These are phyloP conservation scores for Citrus australasica DNA, from an alignment of 345 rosid genomes.

Conservation along the genomic window DNA sequence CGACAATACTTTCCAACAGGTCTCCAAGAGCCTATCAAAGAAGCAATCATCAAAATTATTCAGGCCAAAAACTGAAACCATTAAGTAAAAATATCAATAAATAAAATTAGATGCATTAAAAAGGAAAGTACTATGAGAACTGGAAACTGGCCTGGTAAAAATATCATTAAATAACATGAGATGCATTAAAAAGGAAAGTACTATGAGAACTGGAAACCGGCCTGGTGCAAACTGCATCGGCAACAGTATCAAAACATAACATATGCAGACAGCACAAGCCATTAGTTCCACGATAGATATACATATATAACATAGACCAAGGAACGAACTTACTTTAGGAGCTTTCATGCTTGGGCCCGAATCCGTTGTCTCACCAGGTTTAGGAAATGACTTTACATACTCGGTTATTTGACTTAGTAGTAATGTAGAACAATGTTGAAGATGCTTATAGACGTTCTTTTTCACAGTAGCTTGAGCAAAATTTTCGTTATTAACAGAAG, in stretches of 20 bases:
- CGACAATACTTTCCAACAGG: constrained; percentile 80
- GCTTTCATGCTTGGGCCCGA: constrained; percentile 44
- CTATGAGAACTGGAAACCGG: background rate
- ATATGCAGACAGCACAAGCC: background rate
- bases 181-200: background rate
- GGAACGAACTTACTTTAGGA: constrained; percentile 58
- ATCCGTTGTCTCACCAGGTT: constrained; percentile 32
- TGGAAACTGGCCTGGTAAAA: background rate
- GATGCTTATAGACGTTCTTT: constrained; percentile 50
- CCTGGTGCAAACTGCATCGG: background rate
- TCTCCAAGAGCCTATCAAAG: constrained; percentile 81
- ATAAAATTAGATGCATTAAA: background rate
- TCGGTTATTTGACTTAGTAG: constrained; percentile 58
- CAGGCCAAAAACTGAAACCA: background rate
- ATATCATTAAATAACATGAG: background rate
- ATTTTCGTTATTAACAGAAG: constrained; percentile 75
- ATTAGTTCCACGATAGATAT: background rate
- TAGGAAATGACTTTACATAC: constrained; percentile 42
- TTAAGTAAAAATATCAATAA: background rate
- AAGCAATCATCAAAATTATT: background rate
- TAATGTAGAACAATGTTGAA: constrained; percentile 46
- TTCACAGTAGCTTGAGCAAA: constrained; percentile 80
- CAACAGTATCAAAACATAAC: background rate
- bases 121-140: background rate
- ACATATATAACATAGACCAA: background rate